Base-by-base conservation (phyloP, 345 rosid species). In the Raphanus raphanistrum region DNA sequence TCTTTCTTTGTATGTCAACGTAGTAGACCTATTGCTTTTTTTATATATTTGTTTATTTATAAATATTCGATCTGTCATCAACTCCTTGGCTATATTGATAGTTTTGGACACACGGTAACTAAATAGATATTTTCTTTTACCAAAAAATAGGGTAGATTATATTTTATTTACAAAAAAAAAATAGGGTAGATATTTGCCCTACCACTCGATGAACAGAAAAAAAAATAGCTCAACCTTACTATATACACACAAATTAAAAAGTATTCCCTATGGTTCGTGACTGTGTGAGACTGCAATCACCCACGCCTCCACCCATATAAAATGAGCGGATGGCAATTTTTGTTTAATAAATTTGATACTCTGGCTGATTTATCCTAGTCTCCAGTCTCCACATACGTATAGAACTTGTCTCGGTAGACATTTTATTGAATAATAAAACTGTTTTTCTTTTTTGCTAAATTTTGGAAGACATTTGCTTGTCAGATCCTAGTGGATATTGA, bases 271-370 rank as follows among this genome's bases (percentile, higher is more conserved):
- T 70, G 41, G 62, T 6, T 54, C 4, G 31, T 28, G 31, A 28
- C 31, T 64, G 13, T 38, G 38, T 77, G 72, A 52, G 17, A 65
- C 15, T 45, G 52, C 1, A 43, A 71, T 31, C 62, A 33, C 11
- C 67, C 72, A 77, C 76, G 76, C 71, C 81, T 65, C 71, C 72
- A n/a, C 61, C 29, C 0, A 64, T 17, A 45, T 13, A 13, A 45
- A 27, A 63, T 16, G 11, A 62, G 11, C 28, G 12, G 70, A 63
- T 61, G 63, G 0, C 50, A 12, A 4, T 6, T 54, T 62, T 77
- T 8, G 3, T 57, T 2, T 35, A 1, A 63, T 36, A 16, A 21
- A 4, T 2, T n/a, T 63, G 16, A 36, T 54, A 15, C n/a, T 45
- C n/a, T 45, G 6, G 26, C 59, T 15, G 21, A 54, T 54, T 12